A percentile compares a stretch with the other conserved stretches of the same genome.
Conservation (phyloP, 371 early-diverging fungal genomes). For the Sporodiniella umbellata region DNA sequence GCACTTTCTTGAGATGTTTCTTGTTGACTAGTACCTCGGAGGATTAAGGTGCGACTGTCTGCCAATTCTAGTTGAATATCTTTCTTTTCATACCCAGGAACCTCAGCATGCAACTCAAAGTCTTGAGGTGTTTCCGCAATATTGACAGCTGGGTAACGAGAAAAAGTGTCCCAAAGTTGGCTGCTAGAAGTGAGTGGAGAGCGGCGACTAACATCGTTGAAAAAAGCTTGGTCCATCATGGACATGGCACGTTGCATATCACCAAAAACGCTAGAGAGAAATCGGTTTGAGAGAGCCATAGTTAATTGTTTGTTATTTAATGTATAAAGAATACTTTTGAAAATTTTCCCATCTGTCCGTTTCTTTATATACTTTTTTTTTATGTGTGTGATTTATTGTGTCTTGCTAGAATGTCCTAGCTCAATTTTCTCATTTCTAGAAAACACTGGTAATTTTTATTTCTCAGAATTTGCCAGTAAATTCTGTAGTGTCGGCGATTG, state of each 20-base stretch:
- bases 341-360: neutral
- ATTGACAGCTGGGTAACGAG: constrained; percentile 14
- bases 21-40: constrained; percentile 15
- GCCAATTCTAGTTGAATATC: constrained; percentile 20
- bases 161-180: neutral
- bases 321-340: neutral
- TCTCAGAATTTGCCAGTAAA: neutral
- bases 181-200: neutral
- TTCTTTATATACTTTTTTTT: neutral
- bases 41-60: constrained; percentile 17
- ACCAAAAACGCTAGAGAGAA: constrained; percentile 30
- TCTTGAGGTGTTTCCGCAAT: constrained; percentile 18
- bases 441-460: neutral
- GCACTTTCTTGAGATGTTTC: too few relatives aligned
- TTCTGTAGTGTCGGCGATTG: neutral
- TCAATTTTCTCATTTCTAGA: too few relatives aligned
- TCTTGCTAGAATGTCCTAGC: too few relatives aligned
- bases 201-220: constrained; percentile 15
- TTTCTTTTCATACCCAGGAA: constrained; percentile 24
- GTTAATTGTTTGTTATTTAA: neutral
- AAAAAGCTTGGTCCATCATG: constrained; percentile 31
- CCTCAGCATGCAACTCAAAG: constrained; percentile 23
- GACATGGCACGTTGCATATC: constrained; percentile 36
- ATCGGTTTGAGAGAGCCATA: constrained; percentile 27
- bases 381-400: neutral